Evolutionary conservation across 371 early-diverging fungal species (phyloP).

Genomic region (Saksenaea vasiformis): DNA sequence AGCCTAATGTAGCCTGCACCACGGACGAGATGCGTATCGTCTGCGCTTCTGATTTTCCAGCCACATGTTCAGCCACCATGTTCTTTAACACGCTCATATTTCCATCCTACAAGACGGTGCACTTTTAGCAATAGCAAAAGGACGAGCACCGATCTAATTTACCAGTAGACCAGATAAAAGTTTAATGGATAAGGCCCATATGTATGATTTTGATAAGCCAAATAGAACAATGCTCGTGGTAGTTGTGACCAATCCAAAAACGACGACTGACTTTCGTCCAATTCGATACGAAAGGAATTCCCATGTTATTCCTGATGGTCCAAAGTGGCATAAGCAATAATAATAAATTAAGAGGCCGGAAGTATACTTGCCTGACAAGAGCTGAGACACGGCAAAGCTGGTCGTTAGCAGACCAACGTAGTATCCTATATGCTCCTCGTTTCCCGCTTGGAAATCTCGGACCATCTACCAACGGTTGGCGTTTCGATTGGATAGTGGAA

Average conservation of each 20-base stretch:
- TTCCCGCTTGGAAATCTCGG: slow-evolving; percentile 55
- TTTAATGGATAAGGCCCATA: slow-evolving; percentile 70
- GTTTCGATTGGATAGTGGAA: neutral
- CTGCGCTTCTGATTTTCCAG: slow-evolving; percentile 31
- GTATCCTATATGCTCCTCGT: slow-evolving; percentile 58
- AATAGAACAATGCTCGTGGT: slow-evolving; percentile 68
- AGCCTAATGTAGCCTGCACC: slow-evolving; percentile 57
- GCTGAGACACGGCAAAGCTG: slow-evolving; percentile 66
- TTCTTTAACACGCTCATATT: slow-evolving; percentile 87
- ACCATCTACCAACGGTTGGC: slow-evolving; percentile 47
- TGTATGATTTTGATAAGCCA: slow-evolving; percentile 70
- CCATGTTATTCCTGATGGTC: slow-evolving; percentile 50
- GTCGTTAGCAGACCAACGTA: slow-evolving; percentile 68
- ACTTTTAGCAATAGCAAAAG: too few relatives aligned
- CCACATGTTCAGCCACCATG: slow-evolving; percentile 87
- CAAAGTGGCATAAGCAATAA: neutral
- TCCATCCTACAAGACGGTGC: slow-evolving; percentile 44
- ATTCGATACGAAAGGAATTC: slow-evolving; percentile 69
- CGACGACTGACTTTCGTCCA: slow-evolving; percentile 74
- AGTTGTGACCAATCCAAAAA: slow-evolving; percentile 80
- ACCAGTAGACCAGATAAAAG: slow-evolving; percentile 71
- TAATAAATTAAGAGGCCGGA: neutral
- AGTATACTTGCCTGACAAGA: slow-evolving; percentile 47
- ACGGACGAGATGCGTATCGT: slow-evolving; percentile 57
- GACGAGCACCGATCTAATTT: too few relatives aligned